These are phyloP conservation scores for Nemania sp. DNA, from an alignment of 2,329 filamentous ascomycete genomes.

Conservation along the genomic window DNA sequence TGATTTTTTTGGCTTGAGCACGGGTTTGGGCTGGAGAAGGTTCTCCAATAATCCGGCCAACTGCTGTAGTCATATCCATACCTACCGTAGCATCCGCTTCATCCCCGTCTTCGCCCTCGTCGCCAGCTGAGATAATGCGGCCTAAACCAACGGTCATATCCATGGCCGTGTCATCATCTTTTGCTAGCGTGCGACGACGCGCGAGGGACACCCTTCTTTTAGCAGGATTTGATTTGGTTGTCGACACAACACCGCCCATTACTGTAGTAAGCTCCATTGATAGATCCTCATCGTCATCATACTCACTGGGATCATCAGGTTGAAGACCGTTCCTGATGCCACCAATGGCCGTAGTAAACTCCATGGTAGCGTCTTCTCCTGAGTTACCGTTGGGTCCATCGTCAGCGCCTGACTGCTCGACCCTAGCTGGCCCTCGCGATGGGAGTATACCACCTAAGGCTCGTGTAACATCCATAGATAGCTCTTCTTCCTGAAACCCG, in stretches of 20 bases:
- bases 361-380: constrained; percentile 80
- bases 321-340: constrained; percentile 65
- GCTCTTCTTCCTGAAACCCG: constrained; percentile 70
- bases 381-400: constrained; percentile 52
- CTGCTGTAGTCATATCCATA: constrained; percentile 76
- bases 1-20: constrained; percentile 64
- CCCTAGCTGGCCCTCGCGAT: constrained; percentile 50
- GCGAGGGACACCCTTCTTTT: constrained; percentile 48
- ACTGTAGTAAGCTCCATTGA: constrained; percentile 83
- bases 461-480: constrained; percentile 95
- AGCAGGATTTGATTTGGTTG: constrained; percentile 44
- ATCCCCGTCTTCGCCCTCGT: constrained; percentile 53
- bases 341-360: constrained; percentile 83
- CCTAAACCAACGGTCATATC: constrained; percentile 73
- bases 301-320: constrained; percentile 52
- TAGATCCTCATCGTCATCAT: constrained; percentile 73
- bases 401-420: constrained; percentile 41
- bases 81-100: constrained; percentile 61
- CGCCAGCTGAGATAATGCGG: constrained; percentile 60
- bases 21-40: constrained; percentile 55
- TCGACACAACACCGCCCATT: constrained; percentile 66
- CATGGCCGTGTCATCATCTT: constrained; percentile 67
- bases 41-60: constrained; percentile 71
- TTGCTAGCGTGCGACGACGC: constrained; percentile 47
- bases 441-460: constrained; percentile 83